Conservation (phyloP, 2,329 filamentous ascomycete species). For the Hypoxylon sp. region DNA sequence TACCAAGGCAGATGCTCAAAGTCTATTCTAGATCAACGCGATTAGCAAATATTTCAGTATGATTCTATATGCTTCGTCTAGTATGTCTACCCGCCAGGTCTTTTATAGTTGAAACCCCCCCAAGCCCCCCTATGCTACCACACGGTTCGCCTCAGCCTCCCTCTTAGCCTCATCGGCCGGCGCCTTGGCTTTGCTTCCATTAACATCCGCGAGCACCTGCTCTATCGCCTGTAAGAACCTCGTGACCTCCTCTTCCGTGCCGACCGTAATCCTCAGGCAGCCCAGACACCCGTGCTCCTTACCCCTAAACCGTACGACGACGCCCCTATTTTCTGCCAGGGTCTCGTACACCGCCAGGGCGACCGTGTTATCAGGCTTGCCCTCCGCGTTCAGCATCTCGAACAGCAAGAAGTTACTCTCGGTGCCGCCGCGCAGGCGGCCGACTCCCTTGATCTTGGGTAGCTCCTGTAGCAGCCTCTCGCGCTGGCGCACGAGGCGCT, state of each 20-base stretch:
- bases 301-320: slow-evolving; percentile 93
- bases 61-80: not conserved
- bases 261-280: slow-evolving; percentile 91
- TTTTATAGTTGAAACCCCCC: not conserved
- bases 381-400: slow-evolving; percentile 81
- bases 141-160: slow-evolving; percentile 52
- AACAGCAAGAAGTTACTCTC: slow-evolving; percentile 92
- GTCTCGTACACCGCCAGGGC: slow-evolving; percentile 85
- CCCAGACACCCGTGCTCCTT: slow-evolving; percentile 91
- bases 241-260: slow-evolving; percentile 87
- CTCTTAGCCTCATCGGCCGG: slow-evolving; percentile 52
- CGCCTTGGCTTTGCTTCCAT: slow-evolving; percentile 44
- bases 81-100: not conserved
- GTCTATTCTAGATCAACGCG: not conserved
- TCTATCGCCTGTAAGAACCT: slow-evolving; percentile 78
- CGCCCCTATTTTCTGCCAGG: slow-evolving; percentile 85
- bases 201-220: slow-evolving; percentile 60
- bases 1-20: not conserved
- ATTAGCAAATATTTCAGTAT: not conserved
- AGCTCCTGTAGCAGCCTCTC: slow-evolving; percentile 80
- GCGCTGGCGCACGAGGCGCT: slow-evolving; percentile 79
- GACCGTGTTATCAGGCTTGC: slow-evolving; percentile 80
- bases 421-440: slow-evolving; percentile 81
- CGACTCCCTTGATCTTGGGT: slow-evolving; percentile 80
- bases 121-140: slow-evolving; percentile 55